Evolutionary conservation across 2,329 filamentous ascomycete genomes (phyloP), one percentile per base, ranked within the genome.

Genomic region (Penicillium corylophilum): DNA sequence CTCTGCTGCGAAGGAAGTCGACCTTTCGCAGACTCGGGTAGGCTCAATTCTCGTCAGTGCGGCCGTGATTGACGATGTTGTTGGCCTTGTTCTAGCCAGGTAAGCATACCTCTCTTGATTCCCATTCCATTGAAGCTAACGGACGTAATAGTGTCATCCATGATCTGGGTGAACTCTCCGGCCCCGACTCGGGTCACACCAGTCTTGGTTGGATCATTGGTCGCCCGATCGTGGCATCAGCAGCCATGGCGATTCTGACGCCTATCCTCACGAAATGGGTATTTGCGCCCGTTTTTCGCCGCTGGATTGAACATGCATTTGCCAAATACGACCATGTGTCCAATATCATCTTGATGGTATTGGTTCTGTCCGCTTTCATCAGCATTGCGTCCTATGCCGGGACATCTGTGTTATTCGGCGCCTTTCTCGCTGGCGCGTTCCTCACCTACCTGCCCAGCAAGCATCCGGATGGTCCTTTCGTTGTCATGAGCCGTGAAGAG

Each of bases 11-110:
- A 68, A 66, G 29, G 64, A 61, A 6, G 64, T 77, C 1, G 71
- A 76, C 51, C 66, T 78, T 7, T 65, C 68, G 0, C 72, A 77
- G 36, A 77, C 75, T 1, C 66, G 71, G 24, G 70, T 77, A 1
- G 74, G 76, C 16, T 72, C 73, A 10, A 68, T 78, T 1, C 70
- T 78, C 3, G 70, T 77, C 43, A 76, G 74, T 56, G 75, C 76
- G 0, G 76, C 75, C 9, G 72, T 78, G 20, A 75, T 78, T 31
- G 75, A 77, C 57, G 75, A 78, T 59, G 73, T 77, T 1, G 69
- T 72, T 1, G 75, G 74, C 2, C 69, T 78, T 10, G 71, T 78
- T 33, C 36, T 50, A 31, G 44, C 48, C 5, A 50, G 48, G 48
- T 50, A 36, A n/a, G 16, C 7, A 24, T 10, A 16, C 18, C 5